Evolutionary conservation across 768 basidiomycete species (phyloP), one percentile per base, ranked within the genome.

Genomic region (Mycena vitilis): DNA sequence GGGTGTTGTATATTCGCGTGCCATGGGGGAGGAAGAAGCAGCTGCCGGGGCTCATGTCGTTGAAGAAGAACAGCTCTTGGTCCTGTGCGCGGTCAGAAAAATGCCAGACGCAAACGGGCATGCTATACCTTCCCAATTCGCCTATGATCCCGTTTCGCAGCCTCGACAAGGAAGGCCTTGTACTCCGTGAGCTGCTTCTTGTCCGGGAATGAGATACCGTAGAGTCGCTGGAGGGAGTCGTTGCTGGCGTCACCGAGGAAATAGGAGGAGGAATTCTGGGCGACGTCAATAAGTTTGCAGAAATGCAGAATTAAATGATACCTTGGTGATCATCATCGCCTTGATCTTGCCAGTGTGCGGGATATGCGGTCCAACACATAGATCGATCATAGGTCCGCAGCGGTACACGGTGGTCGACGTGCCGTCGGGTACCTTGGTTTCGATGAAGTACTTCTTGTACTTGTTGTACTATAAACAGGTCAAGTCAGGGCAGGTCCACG

Each of bases 121-220:
- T 59, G 63, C 58, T 78, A 62, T 63, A 89, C 88, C 83, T 91
- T 95, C 63, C 95, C 98, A 66, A 99, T 99, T 83, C 94, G 95
- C 52, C 98, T 84, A 76, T 99, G 98, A 78, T 99, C 97, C 6
- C 97, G 92, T 79, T 94, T 98, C n/a, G 97, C 96, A 59, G 98
- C 98, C 79, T 99, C 97, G 37, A 89, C 96, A 64, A 99, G 87
- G 86, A 98, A 98, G 53, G 86, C 88, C 83, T 99, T 98, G 87
- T 99, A 95, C 67, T 98, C 98, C 16, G 90, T 83, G 72, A 99
- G 81, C 78, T 97, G 95, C 78, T 98, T 97, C 81, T 93, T 93
- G 82, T 99, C 98, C 0, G 98, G 98, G 89, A 99, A 99, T 0
- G 96, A 98, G 78, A 99, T 95, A 66, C 98, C 98, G 78, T 99